A percentile compares a stretch with the other conserved stretches of the same genome.
Evolutionary conservation across 1,139 yeast species (phyloP).

Genomic region (Candida buenavistaensis): DNA sequence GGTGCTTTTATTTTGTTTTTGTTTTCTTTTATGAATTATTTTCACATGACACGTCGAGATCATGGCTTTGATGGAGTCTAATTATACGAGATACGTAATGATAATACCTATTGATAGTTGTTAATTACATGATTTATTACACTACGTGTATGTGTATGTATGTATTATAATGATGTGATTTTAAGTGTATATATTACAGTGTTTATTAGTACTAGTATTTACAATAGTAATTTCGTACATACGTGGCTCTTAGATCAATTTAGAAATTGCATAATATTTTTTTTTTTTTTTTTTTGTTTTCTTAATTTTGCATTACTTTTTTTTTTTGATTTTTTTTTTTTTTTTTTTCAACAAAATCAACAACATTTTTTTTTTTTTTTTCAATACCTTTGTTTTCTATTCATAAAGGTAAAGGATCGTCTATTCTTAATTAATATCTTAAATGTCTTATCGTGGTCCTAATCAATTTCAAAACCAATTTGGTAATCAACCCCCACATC

Average conservation of each 20-base stretch:
- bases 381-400: not conserved
- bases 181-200: too few species aligned
- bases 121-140: too few species aligned
- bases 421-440: not conserved
- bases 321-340: not conserved
- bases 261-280: not conserved
- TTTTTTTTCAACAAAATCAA: not conserved
- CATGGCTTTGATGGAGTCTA: not conserved
- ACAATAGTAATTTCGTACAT: too few species aligned
- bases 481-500: constrained; percentile 16
- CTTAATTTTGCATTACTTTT: not conserved
- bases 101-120: too few species aligned
- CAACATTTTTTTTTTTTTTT: not conserved
- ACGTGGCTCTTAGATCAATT: too few species aligned
- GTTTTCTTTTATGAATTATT: not conserved
- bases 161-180: too few species aligned
- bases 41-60: not conserved
- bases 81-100: not conserved
- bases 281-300: not conserved
- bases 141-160: too few species aligned
- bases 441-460: constrained; percentile 38
- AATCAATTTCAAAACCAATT: constrained; percentile 35
- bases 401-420: too few species aligned
- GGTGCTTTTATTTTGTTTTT: not conserved
- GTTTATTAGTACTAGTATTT: too few species aligned